Evolutionary conservation across 257 asterid species (phyloP), one percentile per base, ranked within the genome.

Genomic region (Cinchona pubescens): DNA sequence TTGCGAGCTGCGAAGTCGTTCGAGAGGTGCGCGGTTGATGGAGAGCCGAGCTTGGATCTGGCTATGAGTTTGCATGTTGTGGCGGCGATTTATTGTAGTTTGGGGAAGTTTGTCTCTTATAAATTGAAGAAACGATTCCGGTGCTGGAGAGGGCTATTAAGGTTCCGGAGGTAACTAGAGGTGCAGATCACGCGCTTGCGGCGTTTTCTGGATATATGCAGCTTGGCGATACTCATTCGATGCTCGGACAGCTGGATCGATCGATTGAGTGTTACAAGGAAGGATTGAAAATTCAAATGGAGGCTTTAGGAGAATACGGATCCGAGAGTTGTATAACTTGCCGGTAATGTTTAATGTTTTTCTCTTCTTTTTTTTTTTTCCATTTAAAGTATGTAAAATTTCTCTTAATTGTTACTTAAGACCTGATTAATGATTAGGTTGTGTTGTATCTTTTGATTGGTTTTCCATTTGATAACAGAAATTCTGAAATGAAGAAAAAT

Each of bases 161-260:
- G 73, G 96, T 95, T 16, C 98, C 99, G 65, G 97, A 92, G 71
- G 89, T 85, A 35, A 80, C 83, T 32, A 88, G 85, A 67, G 99
- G 99, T 71, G 96, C 95, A 78, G 99, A 95, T 90, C 99, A 95
- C 83, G 96, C 96, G 59, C 94, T 95, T 29, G 99, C 99, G 4
- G 86, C 91, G 42, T 92, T 95, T 69, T 95, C 99, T 0, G 98
- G 99, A 59, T 84, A 83, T 81, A 95, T 95, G 98, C 99, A 95
- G 88, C 75, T 95, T 59, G 99, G 98, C 7, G 99, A 94, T 67
- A 95, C 99, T 64, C 90, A 86, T 88, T 92, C 98, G 40, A 95
- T 95, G 99, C 86, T 95, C 23, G 99, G 99, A n/a, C 96, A 90
- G 86, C 71, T 95, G 83, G 99, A 92, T 86, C 94, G 96, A 58